Conservation (phyloP, 805 yeast species). For the Metschnikowia peoriensis region DNA sequence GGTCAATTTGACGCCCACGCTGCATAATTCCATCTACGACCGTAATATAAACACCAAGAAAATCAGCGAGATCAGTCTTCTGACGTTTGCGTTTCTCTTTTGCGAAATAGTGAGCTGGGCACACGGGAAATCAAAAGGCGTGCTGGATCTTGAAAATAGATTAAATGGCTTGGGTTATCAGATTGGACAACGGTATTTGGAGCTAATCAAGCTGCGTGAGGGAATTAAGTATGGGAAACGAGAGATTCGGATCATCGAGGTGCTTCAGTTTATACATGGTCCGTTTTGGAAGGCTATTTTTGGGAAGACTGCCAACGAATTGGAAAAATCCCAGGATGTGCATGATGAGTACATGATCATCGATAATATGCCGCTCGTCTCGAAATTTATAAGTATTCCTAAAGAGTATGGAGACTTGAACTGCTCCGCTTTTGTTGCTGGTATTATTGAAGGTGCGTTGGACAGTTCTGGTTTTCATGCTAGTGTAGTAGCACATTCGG, state of each 20-base stretch:
- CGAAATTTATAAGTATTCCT: constrained; percentile 75
- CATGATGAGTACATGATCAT: constrained; percentile 75
- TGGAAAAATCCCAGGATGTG: constrained; percentile 70
- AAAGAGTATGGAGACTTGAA: constrained; percentile 74
- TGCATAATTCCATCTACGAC: constrained; percentile 58
- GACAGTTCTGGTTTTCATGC: constrained; percentile 74
- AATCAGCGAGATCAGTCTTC: constrained; percentile 62
- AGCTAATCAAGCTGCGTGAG: constrained; percentile 66
- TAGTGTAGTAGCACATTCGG: constrained; percentile 78
- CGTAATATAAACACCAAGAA: constrained; percentile 60
- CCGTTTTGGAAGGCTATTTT: constrained; percentile 72
- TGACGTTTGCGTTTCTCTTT: constrained; percentile 67
- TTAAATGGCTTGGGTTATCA: constrained; percentile 75
- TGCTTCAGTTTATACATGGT: constrained; percentile 69
- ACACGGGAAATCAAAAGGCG: constrained; percentile 59
- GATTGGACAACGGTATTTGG: constrained; percentile 70
- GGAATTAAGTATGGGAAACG: constrained; percentile 61
- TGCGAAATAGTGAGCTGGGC: constrained; percentile 68
- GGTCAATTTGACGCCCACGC: constrained; percentile 31
- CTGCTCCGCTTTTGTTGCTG: constrained; percentile 82
- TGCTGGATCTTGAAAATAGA: constrained; percentile 56
- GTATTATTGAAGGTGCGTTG: constrained; percentile 78
- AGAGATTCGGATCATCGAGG: constrained; percentile 63
- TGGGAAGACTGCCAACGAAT: constrained; percentile 69
- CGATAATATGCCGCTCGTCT: constrained; percentile 68